Base-by-base conservation (phyloP, 129 eudicot species). In the Flaveria bidentis region DNA sequence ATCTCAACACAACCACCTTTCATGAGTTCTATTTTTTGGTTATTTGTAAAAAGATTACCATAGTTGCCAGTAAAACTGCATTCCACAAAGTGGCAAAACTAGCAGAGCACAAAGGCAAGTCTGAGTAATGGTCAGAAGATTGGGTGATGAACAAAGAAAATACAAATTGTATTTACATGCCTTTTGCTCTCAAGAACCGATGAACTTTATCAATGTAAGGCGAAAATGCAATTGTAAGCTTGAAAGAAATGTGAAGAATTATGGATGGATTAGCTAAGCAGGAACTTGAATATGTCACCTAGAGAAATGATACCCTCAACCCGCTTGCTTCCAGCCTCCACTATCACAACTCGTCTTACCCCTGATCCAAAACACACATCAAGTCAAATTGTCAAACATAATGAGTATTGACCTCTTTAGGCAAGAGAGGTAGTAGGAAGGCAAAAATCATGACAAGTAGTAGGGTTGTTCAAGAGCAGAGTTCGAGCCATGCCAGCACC, bases 301-400 rank as follows among this genome's bases (percentile, higher is more conserved):
- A 90, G 5, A n/a, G 96, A 88, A 53, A 90, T 86, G 67, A 90
- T 82, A 10, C 96, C 96, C 73, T 90, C 96, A 49, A 90, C 93
- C 16, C 93, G 85, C 87, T 88, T 90, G 90, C 96, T 90, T 45
- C 96, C 96, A 46, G 96, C 93, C 75, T 90, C 96, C 84, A 90
- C 96, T 36, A 90, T 81, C 45, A 90, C 86, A 78, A 90, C 86
- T 67, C 96, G 83, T 84, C 96, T 86, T 12, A 86, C 89, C 50
- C 88, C 96, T 90, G 89, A 85, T 13, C 69, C 16, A 46, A 14
- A 30, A 47, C 53, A 20, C 20, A 22, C 7, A 45, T 22, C 15
- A 56, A 18, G 20, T 51, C 41, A 63, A 49, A 75, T n/a, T 1
- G 7, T 76, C 46, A 52, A 28, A 3, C 16, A 74, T 20, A 13